These are phyloP conservation scores for Raphanus sativus DNA, from an alignment of 345 rosid genomes.

Conservation along the genomic window DNA sequence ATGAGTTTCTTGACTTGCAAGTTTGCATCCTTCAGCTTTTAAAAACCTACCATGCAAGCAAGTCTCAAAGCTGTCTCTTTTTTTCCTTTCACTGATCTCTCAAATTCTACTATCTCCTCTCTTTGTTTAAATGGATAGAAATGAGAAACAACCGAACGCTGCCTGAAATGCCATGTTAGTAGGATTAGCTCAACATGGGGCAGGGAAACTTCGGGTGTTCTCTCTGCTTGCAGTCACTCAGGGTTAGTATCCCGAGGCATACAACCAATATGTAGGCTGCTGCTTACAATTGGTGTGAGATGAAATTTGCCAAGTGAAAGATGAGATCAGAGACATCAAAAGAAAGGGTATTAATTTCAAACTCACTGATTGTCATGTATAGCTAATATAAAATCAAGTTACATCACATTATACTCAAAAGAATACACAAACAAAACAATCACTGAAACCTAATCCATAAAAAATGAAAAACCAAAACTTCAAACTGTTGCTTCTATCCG, in stretches of 20 bases:
- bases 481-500: conserved; percentile 67
- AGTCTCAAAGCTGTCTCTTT: not conserved
- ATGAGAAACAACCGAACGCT: conserved; percentile 33
- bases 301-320: conserved; percentile 45
- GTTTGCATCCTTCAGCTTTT: not conserved
- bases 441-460: conserved; percentile 7
- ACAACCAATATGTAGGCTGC: conserved; percentile 45
- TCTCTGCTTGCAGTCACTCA: conserved; percentile 59
- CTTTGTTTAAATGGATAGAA: conserved; percentile 44
- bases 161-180: conserved; percentile 55
- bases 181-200: conserved; percentile 58
- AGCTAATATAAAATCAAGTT: conserved; percentile 9
- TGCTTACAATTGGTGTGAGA: conserved; percentile 51
- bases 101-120: not conserved
- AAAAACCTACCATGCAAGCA: not conserved
- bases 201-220: conserved; percentile 46
- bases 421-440: conserved; percentile 6
- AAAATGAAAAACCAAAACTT: not conserved
- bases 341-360: not conserved
- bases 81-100: too few relatives aligned
- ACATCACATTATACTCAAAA: conserved; percentile 8
- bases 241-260: not conserved
- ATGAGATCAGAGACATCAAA: conserved; percentile 42
- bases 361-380: not conserved
- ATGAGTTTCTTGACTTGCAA: not conserved